Evolutionary conservation across 768 basidiomycete genomes (phyloP), one percentile per base, ranked within the genome.

Genomic region (Mycena pura): DNA sequence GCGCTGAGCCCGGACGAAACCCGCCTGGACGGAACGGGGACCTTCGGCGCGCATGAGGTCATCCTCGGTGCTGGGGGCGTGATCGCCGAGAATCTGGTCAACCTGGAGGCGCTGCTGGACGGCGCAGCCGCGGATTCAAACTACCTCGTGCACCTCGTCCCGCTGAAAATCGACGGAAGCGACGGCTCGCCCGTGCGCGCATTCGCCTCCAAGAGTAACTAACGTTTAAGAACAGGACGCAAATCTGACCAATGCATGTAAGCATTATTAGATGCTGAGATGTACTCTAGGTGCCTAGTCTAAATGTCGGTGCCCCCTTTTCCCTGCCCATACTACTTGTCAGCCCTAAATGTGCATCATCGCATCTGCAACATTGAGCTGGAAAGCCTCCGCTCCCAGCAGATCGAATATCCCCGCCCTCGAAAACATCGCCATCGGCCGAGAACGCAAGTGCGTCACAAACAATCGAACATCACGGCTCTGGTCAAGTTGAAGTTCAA

Each of bases 111-210:
- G 45, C 68, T 90, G 29, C n/a, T n/a, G n/a, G n/a, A n/a, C n/a
- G n/a, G n/a, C n/a, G n/a, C n/a, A n/a, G n/a, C n/a, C n/a, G 55
- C 40, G 25, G 69, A 70, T 31, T 69, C 71, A 32, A 70, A 74
- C 21, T 80, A 77, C 69, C 74, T 79, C 53, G 83, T 89, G 32
- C 84, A 82, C 54, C 68, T 91, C 52, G 69, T 86, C 36, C 90
- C 90, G 0, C 69, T 92, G 48, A 84, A 78, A 22, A 53, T 92
- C n/a, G 75, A 74, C 5, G 82, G 79, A 1, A 79, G 82, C 22
- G 91, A 92, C 68, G 90, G 87, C 5, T 87, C 88, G 14, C 90
- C 90, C 1, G 76, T 90, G n/a, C 80, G 90, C 62, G 91, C 89
- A 5, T 86, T 86, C 60, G 90, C 86, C 8, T 86, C 22, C 29